Evolutionary conservation across 257 asterid species (phyloP).

Genomic region (Fraxinus cuspidata): DNA sequence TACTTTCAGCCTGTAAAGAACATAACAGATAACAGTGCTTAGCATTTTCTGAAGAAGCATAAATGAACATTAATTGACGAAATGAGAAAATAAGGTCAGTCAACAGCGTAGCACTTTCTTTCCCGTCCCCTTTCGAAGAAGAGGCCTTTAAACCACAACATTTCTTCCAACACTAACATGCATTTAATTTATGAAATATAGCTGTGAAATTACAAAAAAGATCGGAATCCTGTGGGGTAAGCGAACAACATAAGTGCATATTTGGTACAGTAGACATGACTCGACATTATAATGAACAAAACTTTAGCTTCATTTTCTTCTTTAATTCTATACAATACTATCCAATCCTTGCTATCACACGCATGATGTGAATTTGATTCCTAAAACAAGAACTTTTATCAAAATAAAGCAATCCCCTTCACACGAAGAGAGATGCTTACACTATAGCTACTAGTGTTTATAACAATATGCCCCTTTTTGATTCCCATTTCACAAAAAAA

Average conservation of each 20-base stretch:
- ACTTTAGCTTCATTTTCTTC: not conserved
- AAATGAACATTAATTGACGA: not conserved
- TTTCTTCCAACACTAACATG: no score
- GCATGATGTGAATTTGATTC: not conserved
- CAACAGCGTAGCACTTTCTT: no score
- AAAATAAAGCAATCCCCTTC: no score
- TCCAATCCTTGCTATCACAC: not conserved
- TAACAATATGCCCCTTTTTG: not conserved
- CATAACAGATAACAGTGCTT: not conserved
- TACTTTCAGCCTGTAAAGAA: conserved; percentile 55
- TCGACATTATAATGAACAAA: not conserved
- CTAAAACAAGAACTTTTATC: not conserved
- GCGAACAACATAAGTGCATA: not conserved
- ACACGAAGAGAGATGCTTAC: no score
- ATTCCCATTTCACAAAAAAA: no score
- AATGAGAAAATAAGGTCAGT: no score
- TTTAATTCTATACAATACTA: no score
- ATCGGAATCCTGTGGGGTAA: no score
- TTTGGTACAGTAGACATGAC: not conserved
- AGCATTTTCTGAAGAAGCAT: not conserved
- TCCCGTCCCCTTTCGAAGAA: no score
- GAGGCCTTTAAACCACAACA: no score
- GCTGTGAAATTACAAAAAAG: not conserved
- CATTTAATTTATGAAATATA: no score
- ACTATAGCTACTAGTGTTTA: not conserved